These are phyloP conservation scores for Colletotrichum sp. DNA, from an alignment of 2,329 filamentous ascomycete genomes.

Conservation along the genomic window DNA sequence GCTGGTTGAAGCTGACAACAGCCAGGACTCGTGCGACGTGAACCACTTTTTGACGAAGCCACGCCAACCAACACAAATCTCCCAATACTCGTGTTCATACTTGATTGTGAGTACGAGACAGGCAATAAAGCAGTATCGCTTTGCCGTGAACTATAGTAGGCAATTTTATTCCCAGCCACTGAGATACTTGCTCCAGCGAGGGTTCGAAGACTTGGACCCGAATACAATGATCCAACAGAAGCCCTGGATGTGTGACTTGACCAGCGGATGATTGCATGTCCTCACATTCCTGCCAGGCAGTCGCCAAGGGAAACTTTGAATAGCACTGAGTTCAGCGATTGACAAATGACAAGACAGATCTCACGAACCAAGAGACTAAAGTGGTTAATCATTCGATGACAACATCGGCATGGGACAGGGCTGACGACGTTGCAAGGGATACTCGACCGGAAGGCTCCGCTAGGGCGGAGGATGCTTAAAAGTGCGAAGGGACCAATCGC, in stretches of 20 bases:
- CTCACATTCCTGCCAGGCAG: neutral
- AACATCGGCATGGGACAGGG: neutral
- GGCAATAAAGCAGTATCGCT: fast-evolving
- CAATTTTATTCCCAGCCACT: fast-evolving
- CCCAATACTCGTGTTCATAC: neutral
- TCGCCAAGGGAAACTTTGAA: neutral
- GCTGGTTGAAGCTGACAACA: neutral
- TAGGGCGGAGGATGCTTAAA: neutral
- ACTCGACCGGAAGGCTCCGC: neutral
- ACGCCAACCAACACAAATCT: neutral
- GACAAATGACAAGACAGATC: neutral
- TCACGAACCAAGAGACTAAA: neutral
- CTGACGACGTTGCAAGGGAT: neutral
- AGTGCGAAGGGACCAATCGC: neutral
- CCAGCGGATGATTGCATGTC: neutral
- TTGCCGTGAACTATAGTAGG: fast-evolving
- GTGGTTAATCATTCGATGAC: neutral
- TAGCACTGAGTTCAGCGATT: neutral
- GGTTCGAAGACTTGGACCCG: neutral
- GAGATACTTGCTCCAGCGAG: neutral
- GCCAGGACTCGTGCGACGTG: neutral
- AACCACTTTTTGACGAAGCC: neutral
- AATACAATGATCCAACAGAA: neutral
- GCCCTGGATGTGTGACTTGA: neutral
- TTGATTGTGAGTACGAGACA: neutral